Conservation (phyloP, 495 filamentous ascomycete species). For the Aspergillus incahuasiensis region DNA sequence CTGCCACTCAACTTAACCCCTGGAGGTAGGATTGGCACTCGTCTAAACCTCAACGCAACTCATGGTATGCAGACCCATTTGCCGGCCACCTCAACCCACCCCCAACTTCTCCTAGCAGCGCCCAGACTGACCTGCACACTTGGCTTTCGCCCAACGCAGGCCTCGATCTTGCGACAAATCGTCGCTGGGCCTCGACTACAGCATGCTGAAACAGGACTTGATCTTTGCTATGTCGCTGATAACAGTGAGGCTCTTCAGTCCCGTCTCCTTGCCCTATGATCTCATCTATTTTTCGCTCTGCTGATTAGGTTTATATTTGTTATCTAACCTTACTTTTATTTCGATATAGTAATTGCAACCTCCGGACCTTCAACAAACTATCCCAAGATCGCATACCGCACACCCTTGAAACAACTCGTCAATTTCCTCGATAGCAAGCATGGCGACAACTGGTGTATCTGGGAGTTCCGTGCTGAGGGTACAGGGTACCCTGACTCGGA, state of each 20-base stretch:
- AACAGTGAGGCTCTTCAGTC: constrained; percentile 44
- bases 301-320: not conserved
- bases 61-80: constrained; percentile 12
- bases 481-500: constrained; percentile 91
- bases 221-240: constrained; percentile 93
- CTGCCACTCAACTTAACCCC: not conserved
- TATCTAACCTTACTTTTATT: not conserved
- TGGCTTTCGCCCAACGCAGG: constrained; percentile 33
- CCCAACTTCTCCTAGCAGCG: constrained; percentile 2
- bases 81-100: not conserved
- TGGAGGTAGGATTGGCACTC: not conserved
- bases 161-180: constrained; percentile 65
- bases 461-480: constrained; percentile 95
- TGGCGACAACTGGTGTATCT: constrained; percentile 80
- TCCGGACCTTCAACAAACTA: constrained; percentile 87
- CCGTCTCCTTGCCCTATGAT: not conserved
- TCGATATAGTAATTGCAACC: constrained; percentile 56
- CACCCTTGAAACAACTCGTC: constrained; percentile 79
- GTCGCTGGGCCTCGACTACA: constrained; percentile 75
- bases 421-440: constrained; percentile 83
- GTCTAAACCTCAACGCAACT: not conserved
- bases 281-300: not conserved
- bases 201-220: constrained; percentile 81
- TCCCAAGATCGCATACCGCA: constrained; percentile 86
- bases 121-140: constrained; percentile 21